These are phyloP conservation scores for Rhizophora apiculata DNA, from an alignment of 345 rosid species.

Conservation along the genomic window DNA sequence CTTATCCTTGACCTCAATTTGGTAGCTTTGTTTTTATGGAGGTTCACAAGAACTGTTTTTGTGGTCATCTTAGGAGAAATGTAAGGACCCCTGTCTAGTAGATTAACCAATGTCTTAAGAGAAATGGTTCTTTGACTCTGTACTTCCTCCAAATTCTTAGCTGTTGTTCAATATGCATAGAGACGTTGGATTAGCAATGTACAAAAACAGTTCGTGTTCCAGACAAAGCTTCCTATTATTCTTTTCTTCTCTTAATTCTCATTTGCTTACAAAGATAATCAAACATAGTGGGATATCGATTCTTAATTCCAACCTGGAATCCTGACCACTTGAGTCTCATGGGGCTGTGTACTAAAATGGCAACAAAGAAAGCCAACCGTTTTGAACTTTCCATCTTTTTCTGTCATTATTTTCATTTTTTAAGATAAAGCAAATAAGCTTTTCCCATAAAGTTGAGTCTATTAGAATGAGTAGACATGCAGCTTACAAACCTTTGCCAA, in stretches of 20 bases:
- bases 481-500: not conserved
- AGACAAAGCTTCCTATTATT: slow-evolving; percentile 20
- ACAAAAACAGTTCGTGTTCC: slow-evolving; percentile 56
- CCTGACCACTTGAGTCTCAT: slow-evolving; percentile 47
- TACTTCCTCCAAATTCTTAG: not conserved
- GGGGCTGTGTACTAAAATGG: slow-evolving; percentile 33
- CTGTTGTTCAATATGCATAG: not conserved
- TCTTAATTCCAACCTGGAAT: slow-evolving; percentile 43
- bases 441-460: slow-evolving; percentile 10
- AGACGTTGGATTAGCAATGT: slow-evolving; percentile 43
- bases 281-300: slow-evolving; percentile 25
- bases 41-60: slow-evolving; percentile 32
- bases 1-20: slow-evolving; percentile 8
- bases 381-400: slow-evolving; percentile 12
- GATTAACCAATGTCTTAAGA: slow-evolving; percentile 31
- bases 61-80: slow-evolving; percentile 39
- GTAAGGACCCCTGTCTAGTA: slow-evolving; percentile 32
- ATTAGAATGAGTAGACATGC: not conserved
- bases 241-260: not conserved
- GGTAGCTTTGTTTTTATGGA: slow-evolving; percentile 23
- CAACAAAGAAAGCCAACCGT: slow-evolving; percentile 32
- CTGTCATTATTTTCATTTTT: slow-evolving; percentile 1
- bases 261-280: slow-evolving; percentile 21
- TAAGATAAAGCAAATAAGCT: slow-evolving; percentile 28
- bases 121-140: not conserved